These are phyloP conservation scores for Cutaneotrichosporon curvatum DNA, from an alignment of 1,284 basidiomycete species.

Conservation along the genomic window DNA sequence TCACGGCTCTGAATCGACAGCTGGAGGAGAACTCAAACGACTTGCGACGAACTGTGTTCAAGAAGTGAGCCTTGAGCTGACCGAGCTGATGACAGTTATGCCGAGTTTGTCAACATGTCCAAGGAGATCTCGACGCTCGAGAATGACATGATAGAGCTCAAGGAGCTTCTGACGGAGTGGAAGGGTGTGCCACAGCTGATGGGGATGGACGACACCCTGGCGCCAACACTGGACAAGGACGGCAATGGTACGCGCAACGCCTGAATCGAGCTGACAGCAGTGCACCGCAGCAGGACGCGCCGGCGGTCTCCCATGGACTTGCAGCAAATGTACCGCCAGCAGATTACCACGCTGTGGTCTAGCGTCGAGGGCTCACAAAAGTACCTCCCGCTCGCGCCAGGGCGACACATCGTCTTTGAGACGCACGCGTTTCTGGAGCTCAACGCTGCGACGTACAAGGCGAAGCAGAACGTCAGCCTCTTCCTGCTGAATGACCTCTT, in stretches of 20 bases:
- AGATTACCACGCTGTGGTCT: conserved; percentile 84
- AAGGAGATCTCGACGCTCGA: conserved; percentile 95
- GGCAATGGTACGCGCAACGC: conserved; percentile 27
- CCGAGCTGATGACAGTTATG: conserved; percentile 57
- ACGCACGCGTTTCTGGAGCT: conserved; percentile 75
- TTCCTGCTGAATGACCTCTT: conserved; percentile 88
- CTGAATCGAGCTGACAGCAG: conserved; percentile 14
- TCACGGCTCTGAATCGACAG: conserved; percentile 35
- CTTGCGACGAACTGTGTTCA: conserved; percentile 64
- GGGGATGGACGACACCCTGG: conserved; percentile 64
- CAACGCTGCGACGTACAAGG: conserved; percentile 92
- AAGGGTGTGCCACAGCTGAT: conserved; percentile 87
- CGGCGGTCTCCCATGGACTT: conserved; percentile 89
- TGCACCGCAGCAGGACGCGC: conserved; percentile 59
- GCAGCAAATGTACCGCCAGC: conserved; percentile 84
- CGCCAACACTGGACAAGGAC: conserved; percentile 40
- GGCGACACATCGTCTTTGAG: conserved; percentile 83
- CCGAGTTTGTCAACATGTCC: conserved; percentile 91
- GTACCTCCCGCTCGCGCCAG: conserved; percentile 81
- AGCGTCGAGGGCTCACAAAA: conserved; percentile 95
- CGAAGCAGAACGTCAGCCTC: conserved; percentile 77
- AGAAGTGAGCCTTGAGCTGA: conserved; percentile 58
- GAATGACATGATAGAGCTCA: conserved; percentile 96
- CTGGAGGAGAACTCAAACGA: conserved; percentile 39
- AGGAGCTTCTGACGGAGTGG: conserved; percentile 89